Conservation (phyloP, 2,329 filamentous ascomycete genomes). For the Trichoderma asperellum region DNA sequence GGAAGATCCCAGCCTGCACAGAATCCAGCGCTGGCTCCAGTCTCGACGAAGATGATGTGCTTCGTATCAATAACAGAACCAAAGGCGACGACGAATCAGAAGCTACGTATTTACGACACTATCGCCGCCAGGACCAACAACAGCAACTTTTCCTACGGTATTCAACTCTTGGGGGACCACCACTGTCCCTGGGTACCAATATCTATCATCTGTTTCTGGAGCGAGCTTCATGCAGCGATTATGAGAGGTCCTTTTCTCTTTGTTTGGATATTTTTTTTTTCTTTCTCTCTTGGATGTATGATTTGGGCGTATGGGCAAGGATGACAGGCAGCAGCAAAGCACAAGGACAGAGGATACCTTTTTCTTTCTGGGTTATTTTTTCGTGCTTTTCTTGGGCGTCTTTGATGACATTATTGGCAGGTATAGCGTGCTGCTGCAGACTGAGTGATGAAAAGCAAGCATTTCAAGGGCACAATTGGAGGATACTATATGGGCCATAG, state of each 20-base stretch:
- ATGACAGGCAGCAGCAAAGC: constrained; percentile 15
- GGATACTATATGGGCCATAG: constrained; percentile 6
- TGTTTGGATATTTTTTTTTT: not conserved
- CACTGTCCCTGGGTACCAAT: not conserved
- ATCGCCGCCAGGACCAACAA: not conserved
- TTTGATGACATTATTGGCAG: constrained; percentile 12
- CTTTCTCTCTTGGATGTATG: not conserved
- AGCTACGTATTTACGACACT: not conserved
- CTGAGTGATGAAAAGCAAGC: not conserved
- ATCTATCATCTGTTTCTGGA: not conserved
- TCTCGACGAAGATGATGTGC: constrained; percentile 35
- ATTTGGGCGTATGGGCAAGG: constrained; percentile 26
- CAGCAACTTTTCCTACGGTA: not conserved
- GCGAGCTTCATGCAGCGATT: constrained; percentile 10
- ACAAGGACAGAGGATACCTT: constrained; percentile 18
- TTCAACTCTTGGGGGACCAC: not conserved
- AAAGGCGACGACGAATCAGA: not conserved
- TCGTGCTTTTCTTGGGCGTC: not conserved
- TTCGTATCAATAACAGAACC: not conserved
- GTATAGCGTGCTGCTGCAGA: constrained; percentile 24
- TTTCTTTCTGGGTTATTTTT: constrained; percentile 12
- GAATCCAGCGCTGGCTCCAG: constrained; percentile 63
- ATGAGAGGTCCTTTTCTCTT: not conserved
- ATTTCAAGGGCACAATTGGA: constrained; percentile 23
- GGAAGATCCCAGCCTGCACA: constrained; percentile 63